phyloP scores from a whole-genome alignment of 2,329 filamentous ascomycete species.

The Tympanopsis confertula region DNA sequence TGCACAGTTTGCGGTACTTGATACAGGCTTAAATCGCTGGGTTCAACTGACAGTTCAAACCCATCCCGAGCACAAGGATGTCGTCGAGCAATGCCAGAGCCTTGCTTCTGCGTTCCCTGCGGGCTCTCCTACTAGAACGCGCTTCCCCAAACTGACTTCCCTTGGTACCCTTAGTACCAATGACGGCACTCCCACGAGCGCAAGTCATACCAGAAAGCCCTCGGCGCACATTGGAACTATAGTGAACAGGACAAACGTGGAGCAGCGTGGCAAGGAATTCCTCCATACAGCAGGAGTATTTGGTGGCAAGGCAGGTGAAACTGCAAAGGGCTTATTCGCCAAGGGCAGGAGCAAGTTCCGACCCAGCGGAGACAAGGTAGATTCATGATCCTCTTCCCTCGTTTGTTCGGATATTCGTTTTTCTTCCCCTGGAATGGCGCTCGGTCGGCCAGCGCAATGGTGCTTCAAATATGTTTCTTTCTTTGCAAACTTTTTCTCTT shows the following conservation, averaged over 20 bases:
- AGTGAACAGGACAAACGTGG: not conserved
- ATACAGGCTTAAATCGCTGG: not conserved
- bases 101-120: not conserved
- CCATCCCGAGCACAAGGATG: not conserved
- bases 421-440: not conserved
- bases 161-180: not conserved
- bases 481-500: not conserved
- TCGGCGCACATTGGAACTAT: not conserved
- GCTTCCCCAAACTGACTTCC: not conserved
- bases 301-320: not conserved
- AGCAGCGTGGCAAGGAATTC: not conserved
- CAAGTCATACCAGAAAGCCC: not conserved
- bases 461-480: not conserved
- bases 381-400: not conserved
- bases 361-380: not conserved
- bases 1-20: not conserved
- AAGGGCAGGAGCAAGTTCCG: not conserved
- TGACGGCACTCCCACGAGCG: not conserved
- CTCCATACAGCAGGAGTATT: not conserved
- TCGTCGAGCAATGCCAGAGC: not conserved
- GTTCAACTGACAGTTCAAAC: not conserved
- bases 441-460: no score
- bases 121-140: not conserved
- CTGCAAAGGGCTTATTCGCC: not conserved
- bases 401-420: not conserved